phyloP scores from a whole-genome alignment of 805 yeast genomes.

The Cyberlindnera japonica region DNA sequence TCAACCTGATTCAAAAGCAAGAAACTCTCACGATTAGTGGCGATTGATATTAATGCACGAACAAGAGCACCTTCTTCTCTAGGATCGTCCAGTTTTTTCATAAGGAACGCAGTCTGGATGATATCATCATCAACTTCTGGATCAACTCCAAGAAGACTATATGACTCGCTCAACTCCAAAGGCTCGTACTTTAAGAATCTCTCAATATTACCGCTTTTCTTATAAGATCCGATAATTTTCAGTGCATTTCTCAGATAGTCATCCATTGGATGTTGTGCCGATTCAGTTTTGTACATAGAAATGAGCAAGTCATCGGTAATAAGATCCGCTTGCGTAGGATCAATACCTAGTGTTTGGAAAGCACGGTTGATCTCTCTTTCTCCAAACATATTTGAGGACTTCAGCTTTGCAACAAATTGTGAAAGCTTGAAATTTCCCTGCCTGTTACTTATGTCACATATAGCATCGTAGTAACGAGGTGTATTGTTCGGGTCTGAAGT shows the following conservation, averaged over 20 bases:
- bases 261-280: slow-evolving; percentile 17
- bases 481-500: slow-evolving; percentile 40
- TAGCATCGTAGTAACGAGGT: slow-evolving; percentile 57
- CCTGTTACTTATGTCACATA: slow-evolving; percentile 46
- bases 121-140: slow-evolving; percentile 63
- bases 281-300: slow-evolving; percentile 32
- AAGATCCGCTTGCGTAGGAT: slow-evolving; percentile 25
- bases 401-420: slow-evolving; percentile 40
- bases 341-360: slow-evolving; percentile 32
- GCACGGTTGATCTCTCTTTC: slow-evolving; percentile 43
- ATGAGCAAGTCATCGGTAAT: slow-evolving; percentile 30
- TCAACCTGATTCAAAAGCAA: slow-evolving; percentile 53
- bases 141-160: slow-evolving; percentile 46
- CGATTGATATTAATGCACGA: slow-evolving; percentile 61
- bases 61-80: slow-evolving; percentile 40
- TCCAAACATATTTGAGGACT: slow-evolving; percentile 51
- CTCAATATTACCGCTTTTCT: slow-evolving; percentile 34
- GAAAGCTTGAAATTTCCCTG: slow-evolving; percentile 45
- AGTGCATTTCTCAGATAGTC: slow-evolving; percentile 37
- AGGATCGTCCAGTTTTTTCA: slow-evolving; percentile 52
- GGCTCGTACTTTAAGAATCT: slow-evolving; percentile 46
- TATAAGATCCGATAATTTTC: slow-evolving; percentile 35
- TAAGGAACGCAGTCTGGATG: slow-evolving; percentile 68
- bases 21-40: slow-evolving; percentile 52
- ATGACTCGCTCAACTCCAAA: slow-evolving; percentile 46